Conservation (phyloP, 2,329 filamentous ascomycete genomes). For the Calonectria honghensis region DNA sequence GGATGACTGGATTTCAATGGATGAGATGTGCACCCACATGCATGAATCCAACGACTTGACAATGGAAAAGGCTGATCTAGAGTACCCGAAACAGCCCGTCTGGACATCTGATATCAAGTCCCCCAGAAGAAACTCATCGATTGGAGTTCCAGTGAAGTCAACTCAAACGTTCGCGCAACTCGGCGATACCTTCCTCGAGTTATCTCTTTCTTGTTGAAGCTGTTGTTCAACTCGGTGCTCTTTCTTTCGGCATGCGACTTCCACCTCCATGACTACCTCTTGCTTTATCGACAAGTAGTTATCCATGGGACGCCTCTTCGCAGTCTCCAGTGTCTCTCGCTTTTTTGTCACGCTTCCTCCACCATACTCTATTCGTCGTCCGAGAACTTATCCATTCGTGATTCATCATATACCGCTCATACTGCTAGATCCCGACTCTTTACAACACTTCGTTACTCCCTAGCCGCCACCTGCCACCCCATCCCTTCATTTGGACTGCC, state of each 20-base stretch:
- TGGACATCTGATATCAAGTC: background rate
- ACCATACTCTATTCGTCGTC: constrained; percentile 30
- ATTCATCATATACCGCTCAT: constrained; percentile 25
- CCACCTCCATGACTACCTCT: background rate
- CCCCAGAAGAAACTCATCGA: background rate
- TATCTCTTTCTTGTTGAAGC: background rate
- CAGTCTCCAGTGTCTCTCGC: background rate
- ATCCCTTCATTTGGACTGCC: background rate
- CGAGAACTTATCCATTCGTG: background rate
- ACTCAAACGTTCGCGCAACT: background rate
- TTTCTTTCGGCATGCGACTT: background rate
- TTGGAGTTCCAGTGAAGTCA: background rate
- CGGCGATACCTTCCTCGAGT: background rate
- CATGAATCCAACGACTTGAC: too few species aligned
- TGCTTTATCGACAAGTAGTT: background rate
- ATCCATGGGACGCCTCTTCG: background rate
- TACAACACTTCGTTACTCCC: background rate
- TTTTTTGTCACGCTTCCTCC: constrained; percentile 8
- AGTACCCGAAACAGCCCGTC: too few species aligned
- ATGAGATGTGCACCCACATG: too few species aligned
- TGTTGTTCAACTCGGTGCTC: background rate
- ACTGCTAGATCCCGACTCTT: background rate
- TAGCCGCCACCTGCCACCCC: background rate
- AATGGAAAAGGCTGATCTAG: too few species aligned
- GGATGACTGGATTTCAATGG: too few species aligned